phyloP scores from a whole-genome alignment of 345 rosid genomes.

The Acer yangbiense region DNA sequence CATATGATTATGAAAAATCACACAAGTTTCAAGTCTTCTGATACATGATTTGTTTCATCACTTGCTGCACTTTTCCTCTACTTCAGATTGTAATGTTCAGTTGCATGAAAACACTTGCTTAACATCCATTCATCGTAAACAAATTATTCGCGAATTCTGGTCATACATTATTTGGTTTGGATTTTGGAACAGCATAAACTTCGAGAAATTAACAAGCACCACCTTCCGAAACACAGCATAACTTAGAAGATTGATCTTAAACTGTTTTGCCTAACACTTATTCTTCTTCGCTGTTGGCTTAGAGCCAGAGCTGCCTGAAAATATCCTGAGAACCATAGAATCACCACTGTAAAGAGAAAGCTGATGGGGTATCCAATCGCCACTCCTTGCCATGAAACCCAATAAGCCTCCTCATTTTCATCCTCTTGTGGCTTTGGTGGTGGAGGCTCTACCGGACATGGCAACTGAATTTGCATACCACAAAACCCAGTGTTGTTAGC shows the following conservation, averaged over 20 bases:
- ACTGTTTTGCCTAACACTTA: background rate
- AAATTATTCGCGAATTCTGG: background rate
- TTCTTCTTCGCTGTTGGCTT: background rate
- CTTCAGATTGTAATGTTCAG: background rate
- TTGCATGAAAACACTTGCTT: background rate
- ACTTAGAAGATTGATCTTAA: background rate
- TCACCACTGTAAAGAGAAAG: background rate
- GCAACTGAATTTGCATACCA: constrained; percentile 34
- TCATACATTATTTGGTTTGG: background rate
- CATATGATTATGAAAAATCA: background rate
- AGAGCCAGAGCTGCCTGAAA: background rate
- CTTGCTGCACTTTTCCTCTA: background rate
- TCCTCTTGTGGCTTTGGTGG: constrained; percentile 13
- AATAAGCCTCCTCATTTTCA: background rate
- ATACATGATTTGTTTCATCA: constrained; percentile 2
- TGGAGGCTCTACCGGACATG: constrained; percentile 22
- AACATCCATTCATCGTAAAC: background rate
- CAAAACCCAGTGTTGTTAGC: constrained; percentile 36
- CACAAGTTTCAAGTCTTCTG: constrained; percentile 12
- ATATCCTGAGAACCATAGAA: background rate
- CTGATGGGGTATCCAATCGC: constrained; percentile 13
- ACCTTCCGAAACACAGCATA: background rate
- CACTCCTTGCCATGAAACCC: constrained; percentile 20
- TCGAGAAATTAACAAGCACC: too few species aligned
- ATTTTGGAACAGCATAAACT: too few species aligned